Conservation (phyloP, 2,329 filamentous ascomycete species). For the Mollisiaceae sp. region DNA sequence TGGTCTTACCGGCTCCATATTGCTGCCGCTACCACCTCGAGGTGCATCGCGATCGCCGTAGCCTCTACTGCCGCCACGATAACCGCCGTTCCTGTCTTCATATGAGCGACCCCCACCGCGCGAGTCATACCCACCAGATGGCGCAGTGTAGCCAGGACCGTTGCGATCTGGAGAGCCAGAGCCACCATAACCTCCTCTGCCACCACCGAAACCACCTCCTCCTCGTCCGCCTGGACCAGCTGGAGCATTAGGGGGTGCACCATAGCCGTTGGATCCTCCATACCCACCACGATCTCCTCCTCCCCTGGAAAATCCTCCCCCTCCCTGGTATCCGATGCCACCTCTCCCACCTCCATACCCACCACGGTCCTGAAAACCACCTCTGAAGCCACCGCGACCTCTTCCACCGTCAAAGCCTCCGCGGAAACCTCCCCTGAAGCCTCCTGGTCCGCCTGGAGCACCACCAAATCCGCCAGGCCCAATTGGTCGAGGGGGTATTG, state of each 20-base stretch:
- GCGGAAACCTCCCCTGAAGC: conserved; percentile 50
- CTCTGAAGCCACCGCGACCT: conserved; percentile 46
- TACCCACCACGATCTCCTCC: conserved; percentile 37
- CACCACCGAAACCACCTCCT: conserved; percentile 52
- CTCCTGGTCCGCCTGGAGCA: conserved; percentile 52
- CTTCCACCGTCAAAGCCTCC: conserved; percentile 46
- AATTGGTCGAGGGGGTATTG: conserved; percentile 71
- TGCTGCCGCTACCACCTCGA: conserved; percentile 62
- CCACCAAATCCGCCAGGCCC: conserved; percentile 66
- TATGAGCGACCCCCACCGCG: conserved; percentile 62
- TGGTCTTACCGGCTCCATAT: conserved; percentile 81
- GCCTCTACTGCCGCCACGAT: conserved; percentile 48
- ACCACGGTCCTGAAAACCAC: conserved; percentile 42
- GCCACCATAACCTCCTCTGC: conserved; percentile 40
- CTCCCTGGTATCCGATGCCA: conserved; percentile 42
- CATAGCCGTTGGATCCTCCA: conserved; percentile 52
- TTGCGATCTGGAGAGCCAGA: conserved; percentile 43
- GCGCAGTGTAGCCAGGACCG: conserved; percentile 34
- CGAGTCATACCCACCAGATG: conserved; percentile 56
- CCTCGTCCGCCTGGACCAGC: conserved; percentile 62
- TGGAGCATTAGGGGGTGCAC: conserved; percentile 63
- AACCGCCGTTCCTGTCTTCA: conserved; percentile 61
- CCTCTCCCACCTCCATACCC: conserved; percentile 41
- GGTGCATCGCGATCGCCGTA: conserved; percentile 47
- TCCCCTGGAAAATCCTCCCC: conserved; percentile 40